Evolutionary conservation across 2,329 filamentous ascomycete genomes (phyloP).

Genomic region (Diaporthe ampelina): DNA sequence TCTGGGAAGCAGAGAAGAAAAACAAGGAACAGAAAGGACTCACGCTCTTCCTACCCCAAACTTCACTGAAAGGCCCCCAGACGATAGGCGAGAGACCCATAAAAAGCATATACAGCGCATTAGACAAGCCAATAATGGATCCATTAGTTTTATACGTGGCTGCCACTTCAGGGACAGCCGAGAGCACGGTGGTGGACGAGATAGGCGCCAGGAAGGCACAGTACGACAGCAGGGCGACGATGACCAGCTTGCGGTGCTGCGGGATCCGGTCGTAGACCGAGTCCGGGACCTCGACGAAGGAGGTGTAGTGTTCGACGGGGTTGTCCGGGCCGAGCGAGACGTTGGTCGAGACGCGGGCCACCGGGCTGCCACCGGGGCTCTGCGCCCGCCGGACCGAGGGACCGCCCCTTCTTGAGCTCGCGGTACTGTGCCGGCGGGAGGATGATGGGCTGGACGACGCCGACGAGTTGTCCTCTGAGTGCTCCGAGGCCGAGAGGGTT

Average conservation of each 20-base stretch:
- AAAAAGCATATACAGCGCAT: constrained; percentile 78
- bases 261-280: constrained; percentile 77
- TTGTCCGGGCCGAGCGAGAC: constrained; percentile 47
- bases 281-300: constrained; percentile 59
- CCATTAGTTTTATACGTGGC: constrained; percentile 70
- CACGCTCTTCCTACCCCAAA: constrained; percentile 66
- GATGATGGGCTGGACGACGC: not conserved
- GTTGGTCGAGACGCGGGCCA: constrained; percentile 43
- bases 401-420: not conserved
- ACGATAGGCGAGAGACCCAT: constrained; percentile 77
- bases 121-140: constrained; percentile 75
- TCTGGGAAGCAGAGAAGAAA: not conserved
- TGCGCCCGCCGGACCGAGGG: not conserved
- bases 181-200: constrained; percentile 74
- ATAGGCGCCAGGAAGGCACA: constrained; percentile 83
- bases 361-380: constrained; percentile 16
- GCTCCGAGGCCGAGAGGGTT: constrained; percentile 12
- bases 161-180: constrained; percentile 76
- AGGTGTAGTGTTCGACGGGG: constrained; percentile 48
- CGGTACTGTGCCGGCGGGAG: constrained; percentile 22
- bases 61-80: constrained; percentile 75
- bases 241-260: constrained; percentile 71
- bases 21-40: constrained; percentile 39
- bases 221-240: constrained; percentile 78
- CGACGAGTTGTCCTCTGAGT: not conserved